Evolutionary conservation across 2,329 filamentous ascomycete species (phyloP).

Genomic region (Colletotrichum karsti): DNA sequence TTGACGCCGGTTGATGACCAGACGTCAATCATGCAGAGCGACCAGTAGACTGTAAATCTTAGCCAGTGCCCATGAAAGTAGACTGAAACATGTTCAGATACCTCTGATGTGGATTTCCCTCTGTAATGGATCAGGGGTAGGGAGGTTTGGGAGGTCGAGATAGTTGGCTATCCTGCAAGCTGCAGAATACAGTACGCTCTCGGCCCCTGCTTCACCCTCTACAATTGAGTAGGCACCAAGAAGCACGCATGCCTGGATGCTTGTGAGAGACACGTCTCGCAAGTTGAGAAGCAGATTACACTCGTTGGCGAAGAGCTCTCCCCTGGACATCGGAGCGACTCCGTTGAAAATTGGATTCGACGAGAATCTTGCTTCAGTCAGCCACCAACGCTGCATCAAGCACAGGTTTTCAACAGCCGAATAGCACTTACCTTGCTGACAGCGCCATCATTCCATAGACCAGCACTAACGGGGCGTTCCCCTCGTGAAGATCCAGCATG

Average conservation of each 20-base stretch:
- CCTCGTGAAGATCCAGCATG: slow-evolving; percentile 33
- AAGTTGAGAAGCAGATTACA: slow-evolving; percentile 39
- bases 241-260: slow-evolving; percentile 49
- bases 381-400: background rate
- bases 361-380: slow-evolving; percentile 30
- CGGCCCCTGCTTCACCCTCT: slow-evolving; percentile 43
- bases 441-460: slow-evolving; percentile 36
- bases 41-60: slow-evolving; percentile 30
- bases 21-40: slow-evolving; percentile 34
- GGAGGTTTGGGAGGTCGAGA: slow-evolving; percentile 43
- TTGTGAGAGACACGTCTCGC: slow-evolving; percentile 43
- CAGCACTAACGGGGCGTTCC: slow-evolving; percentile 31
- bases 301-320: slow-evolving; percentile 34
- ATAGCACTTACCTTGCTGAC: slow-evolving; percentile 27
- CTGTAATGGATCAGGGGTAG: slow-evolving; percentile 37
- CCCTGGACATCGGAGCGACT: slow-evolving; percentile 33
- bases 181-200: slow-evolving; percentile 47
- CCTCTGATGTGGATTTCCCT: slow-evolving; percentile 44
- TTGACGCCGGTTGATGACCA: slow-evolving; percentile 34
- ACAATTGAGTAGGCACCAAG: slow-evolving; percentile 42
- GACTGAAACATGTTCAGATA: slow-evolving; percentile 14
- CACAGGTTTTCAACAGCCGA: background rate
- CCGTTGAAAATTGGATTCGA: slow-evolving; percentile 29
- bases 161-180: slow-evolving; percentile 45
- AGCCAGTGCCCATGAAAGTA: background rate